Conservation (phyloP, 2,329 filamentous ascomycete species). For the Penicillium occitanis region DNA sequence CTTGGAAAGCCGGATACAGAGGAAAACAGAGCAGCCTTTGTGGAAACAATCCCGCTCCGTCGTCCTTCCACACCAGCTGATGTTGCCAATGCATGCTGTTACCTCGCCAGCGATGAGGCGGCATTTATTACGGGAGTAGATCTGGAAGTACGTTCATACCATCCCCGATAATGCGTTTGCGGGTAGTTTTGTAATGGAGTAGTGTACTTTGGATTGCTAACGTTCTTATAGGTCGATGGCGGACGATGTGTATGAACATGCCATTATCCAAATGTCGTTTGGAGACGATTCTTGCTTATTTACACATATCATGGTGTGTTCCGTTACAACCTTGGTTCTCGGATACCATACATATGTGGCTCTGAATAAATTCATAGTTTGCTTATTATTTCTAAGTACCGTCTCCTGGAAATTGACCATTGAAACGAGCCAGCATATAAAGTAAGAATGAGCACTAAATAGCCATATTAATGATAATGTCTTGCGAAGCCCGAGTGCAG, state of each 20-base stretch:
- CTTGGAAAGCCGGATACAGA: slow-evolving; percentile 35
- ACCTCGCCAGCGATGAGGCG: slow-evolving; percentile 69
- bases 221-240: not conserved
- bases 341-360: not conserved
- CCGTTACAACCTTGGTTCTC: not conserved
- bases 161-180: no score
- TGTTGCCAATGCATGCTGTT: slow-evolving; percentile 69
- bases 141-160: slow-evolving; percentile 42
- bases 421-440: not conserved
- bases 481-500: not conserved
- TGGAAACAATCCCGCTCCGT: slow-evolving; percentile 47
- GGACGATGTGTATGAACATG: slow-evolving; percentile 15
- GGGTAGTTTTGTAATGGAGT: not conserved
- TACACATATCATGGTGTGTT: not conserved
- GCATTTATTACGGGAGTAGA: slow-evolving; percentile 72
- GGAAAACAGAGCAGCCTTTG: slow-evolving; percentile 47
- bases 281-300: not conserved
- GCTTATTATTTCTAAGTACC: not conserved
- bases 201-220: not conserved
- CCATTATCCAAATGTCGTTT: not conserved
- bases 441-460: not conserved
- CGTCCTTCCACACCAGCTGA: slow-evolving; percentile 54
- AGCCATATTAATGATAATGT: not conserved
- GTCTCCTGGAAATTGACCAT: not conserved
- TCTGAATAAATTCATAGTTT: not conserved